Evolutionary conservation across 352 stramenopile species (phyloP).

Genomic region (Phytophthora sojae): DNA sequence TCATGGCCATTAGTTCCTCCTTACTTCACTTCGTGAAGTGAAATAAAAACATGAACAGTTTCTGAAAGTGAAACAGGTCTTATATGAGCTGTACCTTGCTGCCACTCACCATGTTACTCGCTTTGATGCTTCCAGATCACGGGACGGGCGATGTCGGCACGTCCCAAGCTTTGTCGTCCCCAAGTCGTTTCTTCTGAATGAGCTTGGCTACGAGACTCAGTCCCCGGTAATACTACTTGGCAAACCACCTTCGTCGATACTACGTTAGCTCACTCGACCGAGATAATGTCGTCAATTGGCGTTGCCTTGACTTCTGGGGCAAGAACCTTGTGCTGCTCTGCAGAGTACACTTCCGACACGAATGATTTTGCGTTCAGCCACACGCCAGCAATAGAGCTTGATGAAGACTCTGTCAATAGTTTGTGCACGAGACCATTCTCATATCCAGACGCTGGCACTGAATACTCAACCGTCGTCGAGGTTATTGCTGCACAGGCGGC

Average conservation of each 20-base stretch:
- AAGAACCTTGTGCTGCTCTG: constrained; percentile 7
- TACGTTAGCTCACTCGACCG: constrained; percentile 30
- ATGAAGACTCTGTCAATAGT: constrained; percentile 38
- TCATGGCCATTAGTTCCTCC: neutral
- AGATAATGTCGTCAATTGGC: constrained; percentile 31
- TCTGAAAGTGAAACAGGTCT: constrained; percentile 5
- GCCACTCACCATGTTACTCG: constrained; percentile 1
- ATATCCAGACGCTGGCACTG: constrained; percentile 59
- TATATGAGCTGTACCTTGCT: neutral
- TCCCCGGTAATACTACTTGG: neutral
- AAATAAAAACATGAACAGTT: constrained; percentile 18
- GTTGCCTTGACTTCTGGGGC: constrained; percentile 2
- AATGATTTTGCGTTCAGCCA: constrained; percentile 57
- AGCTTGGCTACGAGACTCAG: too few relatives aligned
- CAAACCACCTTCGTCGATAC: neutral
- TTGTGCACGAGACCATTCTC: constrained; percentile 58
- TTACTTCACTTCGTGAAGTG: neutral
- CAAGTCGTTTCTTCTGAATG: too few relatives aligned
- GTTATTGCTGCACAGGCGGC: constrained; percentile 30
- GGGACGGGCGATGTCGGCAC: neutral
- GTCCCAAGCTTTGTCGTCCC: too few relatives aligned
- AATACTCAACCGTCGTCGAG: constrained; percentile 34
- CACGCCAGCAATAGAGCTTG: constrained; percentile 44
- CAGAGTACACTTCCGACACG: constrained; percentile 50
- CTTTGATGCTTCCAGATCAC: constrained; percentile 18